Conservation (phyloP, 306 rosid genomes). For the Prunus dulcis region DNA sequence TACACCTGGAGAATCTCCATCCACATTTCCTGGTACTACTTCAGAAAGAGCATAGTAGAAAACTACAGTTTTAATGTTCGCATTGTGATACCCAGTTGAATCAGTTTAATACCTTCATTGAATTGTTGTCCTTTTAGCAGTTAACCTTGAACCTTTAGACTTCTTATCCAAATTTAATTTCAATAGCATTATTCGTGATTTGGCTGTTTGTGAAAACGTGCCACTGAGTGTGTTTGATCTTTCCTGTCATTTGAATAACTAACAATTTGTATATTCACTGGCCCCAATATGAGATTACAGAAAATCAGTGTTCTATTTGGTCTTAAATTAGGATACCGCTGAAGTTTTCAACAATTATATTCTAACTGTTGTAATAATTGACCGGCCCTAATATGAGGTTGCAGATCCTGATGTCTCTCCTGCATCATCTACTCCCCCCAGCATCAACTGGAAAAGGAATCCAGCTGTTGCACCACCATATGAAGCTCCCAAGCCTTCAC, state of each 20-base stretch:
- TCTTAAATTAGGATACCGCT: too few relatives aligned
- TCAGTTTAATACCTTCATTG: not conserved
- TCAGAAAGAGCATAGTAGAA: not conserved
- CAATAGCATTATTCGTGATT: not conserved
- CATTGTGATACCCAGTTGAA: not conserved
- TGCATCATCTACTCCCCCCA: slow-evolving; percentile 43
- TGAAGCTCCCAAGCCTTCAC: slow-evolving; percentile 21
- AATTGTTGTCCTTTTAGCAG: not conserved
- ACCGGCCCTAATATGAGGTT: slow-evolving; percentile 25
- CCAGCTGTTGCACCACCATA: slow-evolving; percentile 23
- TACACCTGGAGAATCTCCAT: slow-evolving; percentile 46
- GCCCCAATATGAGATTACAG: not conserved
- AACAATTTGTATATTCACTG: not conserved
- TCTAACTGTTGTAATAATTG: slow-evolving; percentile 1
- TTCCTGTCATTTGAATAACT: not conserved
- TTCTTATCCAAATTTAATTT: not conserved
- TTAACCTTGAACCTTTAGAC: not conserved
- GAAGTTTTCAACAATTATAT: not conserved
- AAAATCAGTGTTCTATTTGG: too few relatives aligned
- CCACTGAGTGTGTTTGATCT: not conserved
- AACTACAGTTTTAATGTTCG: not conserved
- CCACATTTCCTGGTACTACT: slow-evolving; percentile 45
- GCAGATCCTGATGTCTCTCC: slow-evolving; percentile 68
- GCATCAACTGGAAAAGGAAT: slow-evolving; percentile 6
- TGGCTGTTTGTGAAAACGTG: not conserved